A percentile compares a stretch with the other conserved stretches of the same genome.
Conservation (phyloP, 1,284 basidiomycete species). For the Marasmius sp. region DNA sequence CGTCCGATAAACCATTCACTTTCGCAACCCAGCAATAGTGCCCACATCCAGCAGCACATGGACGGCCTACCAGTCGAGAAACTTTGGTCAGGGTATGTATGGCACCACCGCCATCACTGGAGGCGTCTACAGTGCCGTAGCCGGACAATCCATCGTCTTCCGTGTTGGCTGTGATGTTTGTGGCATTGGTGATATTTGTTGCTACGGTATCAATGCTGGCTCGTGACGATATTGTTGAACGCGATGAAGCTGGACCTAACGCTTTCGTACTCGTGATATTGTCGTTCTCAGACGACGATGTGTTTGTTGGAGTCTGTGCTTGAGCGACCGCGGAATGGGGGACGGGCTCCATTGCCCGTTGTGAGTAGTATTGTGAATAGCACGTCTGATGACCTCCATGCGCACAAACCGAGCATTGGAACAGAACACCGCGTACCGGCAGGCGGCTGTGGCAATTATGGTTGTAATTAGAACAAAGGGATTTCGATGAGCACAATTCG, state of each 20-base stretch:
- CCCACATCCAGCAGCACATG: constrained; percentile 67
- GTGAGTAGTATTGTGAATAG: constrained; percentile 62
- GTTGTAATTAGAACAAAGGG: constrained; percentile 6
- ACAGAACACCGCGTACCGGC: constrained; percentile 65
- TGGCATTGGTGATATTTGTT: background rate
- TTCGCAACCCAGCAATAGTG: constrained; percentile 59
- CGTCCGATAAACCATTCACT: background rate
- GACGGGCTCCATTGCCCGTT: constrained; percentile 48
- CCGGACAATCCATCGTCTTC: constrained; percentile 2
- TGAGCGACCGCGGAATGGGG: constrained; percentile 13
- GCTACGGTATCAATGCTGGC: constrained; percentile 2
- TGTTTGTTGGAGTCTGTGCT: constrained; percentile 16
- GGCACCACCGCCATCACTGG: constrained; percentile 3
- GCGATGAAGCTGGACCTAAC: background rate
- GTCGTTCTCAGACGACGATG: constrained; percentile 18
- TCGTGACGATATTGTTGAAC: background rate
- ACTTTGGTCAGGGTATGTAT: background rate
- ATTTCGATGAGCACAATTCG: constrained; percentile 21
- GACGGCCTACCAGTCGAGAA: constrained; percentile 38
- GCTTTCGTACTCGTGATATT: constrained; percentile 17
- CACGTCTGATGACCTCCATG: constrained; percentile 79
- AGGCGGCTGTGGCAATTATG: constrained; percentile 51
- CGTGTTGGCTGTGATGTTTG: background rate
- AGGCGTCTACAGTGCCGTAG: constrained; percentile 3
- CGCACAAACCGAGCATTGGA: constrained; percentile 70